A percentile compares a stretch with the other conserved stretches of the same genome.
Conservation (phyloP, 306 rosid species). For the Citrullus amarus region DNA sequence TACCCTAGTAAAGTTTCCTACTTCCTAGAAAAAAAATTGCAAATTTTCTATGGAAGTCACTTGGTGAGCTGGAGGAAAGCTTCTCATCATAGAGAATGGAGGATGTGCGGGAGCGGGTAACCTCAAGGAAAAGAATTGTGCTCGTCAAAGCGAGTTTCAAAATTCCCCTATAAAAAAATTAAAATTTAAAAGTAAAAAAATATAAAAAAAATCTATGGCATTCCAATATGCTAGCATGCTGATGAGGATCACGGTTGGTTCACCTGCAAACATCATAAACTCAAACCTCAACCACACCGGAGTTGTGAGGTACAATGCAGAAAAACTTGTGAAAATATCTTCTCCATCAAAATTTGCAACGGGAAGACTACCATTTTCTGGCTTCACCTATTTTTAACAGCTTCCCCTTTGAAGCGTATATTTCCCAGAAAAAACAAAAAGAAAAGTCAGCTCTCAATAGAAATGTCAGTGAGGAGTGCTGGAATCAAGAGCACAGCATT, state of each 20-base stretch:
- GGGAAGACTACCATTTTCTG: not conserved
- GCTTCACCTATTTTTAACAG: not conserved
- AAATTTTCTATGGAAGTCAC: not conserved
- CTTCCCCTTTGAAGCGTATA: not conserved
- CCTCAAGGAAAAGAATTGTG: not conserved
- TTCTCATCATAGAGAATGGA: not conserved
- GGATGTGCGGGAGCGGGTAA: not conserved
- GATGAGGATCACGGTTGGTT: not conserved
- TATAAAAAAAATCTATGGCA: not conserved
- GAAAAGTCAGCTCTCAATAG: not conserved
- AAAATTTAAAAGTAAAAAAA: too few species aligned
- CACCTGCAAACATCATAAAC: not conserved
- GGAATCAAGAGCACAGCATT: not conserved
- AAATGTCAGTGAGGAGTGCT: not conserved
- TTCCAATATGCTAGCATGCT: not conserved
- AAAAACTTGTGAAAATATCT: not conserved
- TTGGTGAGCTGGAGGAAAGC: not conserved
- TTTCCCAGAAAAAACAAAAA: not conserved
- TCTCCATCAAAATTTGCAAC: not conserved
- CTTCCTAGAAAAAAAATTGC: not conserved
- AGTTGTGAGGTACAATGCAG: not conserved
- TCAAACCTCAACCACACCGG: not conserved
- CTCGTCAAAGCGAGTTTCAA: not conserved
- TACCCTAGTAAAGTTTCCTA: not conserved
- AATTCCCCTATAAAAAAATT: too few species aligned